These are phyloP conservation scores for Aspergillus hortae DNA, from an alignment of 2,329 filamentous ascomycete genomes.

Conservation along the genomic window DNA sequence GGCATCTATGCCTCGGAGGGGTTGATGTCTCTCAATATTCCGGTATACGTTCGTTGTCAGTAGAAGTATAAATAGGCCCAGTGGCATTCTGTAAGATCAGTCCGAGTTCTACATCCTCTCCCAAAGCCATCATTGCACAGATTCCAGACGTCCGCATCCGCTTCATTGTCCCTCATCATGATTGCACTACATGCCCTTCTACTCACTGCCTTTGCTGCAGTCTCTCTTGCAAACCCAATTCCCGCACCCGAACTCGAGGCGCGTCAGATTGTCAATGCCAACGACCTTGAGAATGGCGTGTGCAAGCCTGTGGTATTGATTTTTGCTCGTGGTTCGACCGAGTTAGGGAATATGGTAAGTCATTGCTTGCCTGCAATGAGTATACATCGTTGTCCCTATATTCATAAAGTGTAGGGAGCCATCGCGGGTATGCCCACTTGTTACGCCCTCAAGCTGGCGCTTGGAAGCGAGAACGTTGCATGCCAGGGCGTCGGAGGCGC, in stretches of 20 bases:
- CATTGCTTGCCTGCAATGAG: background rate
- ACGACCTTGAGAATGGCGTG: constrained; percentile 33
- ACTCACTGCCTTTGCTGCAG: background rate
- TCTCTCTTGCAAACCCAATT: background rate
- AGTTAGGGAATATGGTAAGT: constrained; percentile 35
- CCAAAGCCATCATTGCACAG: too few relatives aligned
- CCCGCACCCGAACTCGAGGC: background rate
- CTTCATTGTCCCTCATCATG: background rate
- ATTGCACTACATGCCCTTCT: background rate
- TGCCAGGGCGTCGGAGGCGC: constrained; percentile 43
- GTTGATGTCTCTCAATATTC: too few relatives aligned
- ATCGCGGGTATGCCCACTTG: constrained; percentile 24
- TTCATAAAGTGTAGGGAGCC: constrained; percentile 15
- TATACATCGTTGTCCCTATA: too few relatives aligned
- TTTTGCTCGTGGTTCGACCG: constrained; percentile 37
- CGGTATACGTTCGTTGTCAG: too few relatives aligned
- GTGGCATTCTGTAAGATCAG: too few relatives aligned
- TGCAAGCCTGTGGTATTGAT: constrained; percentile 37
- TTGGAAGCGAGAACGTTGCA: constrained; percentile 15
- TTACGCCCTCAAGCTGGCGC: constrained; percentile 15
- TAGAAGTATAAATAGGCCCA: too few relatives aligned
- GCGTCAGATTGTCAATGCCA: constrained; percentile 6
- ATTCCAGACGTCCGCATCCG: too few relatives aligned
- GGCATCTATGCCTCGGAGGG: too few relatives aligned
- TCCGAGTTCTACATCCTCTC: too few relatives aligned